Base-by-base conservation (phyloP, 306 rosid genomes). In the Prunus mira region DNA sequence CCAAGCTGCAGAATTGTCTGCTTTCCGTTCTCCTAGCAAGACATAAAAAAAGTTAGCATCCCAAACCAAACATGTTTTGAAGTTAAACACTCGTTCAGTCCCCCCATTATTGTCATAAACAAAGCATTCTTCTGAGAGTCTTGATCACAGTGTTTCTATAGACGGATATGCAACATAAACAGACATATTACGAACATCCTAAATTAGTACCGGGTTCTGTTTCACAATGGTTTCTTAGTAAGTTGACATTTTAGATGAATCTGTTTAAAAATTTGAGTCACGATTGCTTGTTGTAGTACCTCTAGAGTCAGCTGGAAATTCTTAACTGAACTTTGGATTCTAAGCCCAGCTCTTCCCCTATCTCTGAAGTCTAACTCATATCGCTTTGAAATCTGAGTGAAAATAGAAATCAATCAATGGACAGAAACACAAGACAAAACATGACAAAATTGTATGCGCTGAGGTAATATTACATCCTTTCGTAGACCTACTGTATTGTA, bases 281-380 rank as follows among this genome's bases (percentile, higher is more conserved):
- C 43, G 45, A 45, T 66, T 32, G 57, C 20, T 57, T 50, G 52
- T 43, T 50, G 52, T 43, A 15, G 68, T 87, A 93, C 97, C 95
- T 88, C 98, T 50, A 92, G 79, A 73, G 89, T 89, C 47, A 94
- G 87, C 89, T 94, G 98, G 78, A 94, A 94, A 83, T 92, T 92
- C 81, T 94, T 95, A 2, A 88, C 93, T 0, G 98, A 92, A 83
- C 87, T 88, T 80, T 84, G 93, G 74, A 92, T 85, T 86, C 72
- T 55, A 41, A 92, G 92, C 51, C 82, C 95, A 69, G 87, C 75
- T 83, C 93, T 90, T 80, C 96, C 97, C 75, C 88, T 88, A 78
- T 95, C 97, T 89, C 95, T 92, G 71, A 68, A 95, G 78, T 95
- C 97, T 73, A 95, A 83, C 79, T 92, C 98, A 65, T 86, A 89